Evolutionary conservation across 371 early-diverging fungal genomes (phyloP).

Genomic region (Conidiobolus coronatus): DNA sequence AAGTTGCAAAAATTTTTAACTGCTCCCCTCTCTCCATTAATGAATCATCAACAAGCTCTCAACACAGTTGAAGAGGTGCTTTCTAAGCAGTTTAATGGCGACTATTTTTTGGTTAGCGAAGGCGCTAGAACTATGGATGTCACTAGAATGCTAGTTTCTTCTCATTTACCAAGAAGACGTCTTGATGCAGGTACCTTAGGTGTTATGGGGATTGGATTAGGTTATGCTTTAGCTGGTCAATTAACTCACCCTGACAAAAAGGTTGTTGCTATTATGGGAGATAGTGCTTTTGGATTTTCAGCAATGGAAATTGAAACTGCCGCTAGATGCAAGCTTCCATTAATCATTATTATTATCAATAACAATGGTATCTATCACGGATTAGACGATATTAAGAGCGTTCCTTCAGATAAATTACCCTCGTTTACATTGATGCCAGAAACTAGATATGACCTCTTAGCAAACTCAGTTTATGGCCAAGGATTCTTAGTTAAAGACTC

Average conservation of each 20-base stretch:
- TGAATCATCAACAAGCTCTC: conserved; percentile 46
- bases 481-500: background rate
- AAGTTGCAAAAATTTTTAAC: conserved; percentile 4
- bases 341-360: conserved; percentile 50
- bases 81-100: conserved; percentile 9
- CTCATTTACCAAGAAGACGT: conserved; percentile 33
- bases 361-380: conserved; percentile 66
- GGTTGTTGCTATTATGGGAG: conserved; percentile 48
- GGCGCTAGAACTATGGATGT: conserved; percentile 78
- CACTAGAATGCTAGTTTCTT: conserved; percentile 41
- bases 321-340: conserved; percentile 29
- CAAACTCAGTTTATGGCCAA: background rate
- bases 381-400: conserved; percentile 12
- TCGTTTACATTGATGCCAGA: conserved; percentile 2
- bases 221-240: conserved; percentile 51
- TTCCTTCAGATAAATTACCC: background rate
- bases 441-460: background rate
- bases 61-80: conserved; percentile 25
- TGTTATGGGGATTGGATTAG: conserved; percentile 68
- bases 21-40: conserved; percentile 11
- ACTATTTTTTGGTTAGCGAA: conserved; percentile 40
- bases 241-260: conserved; percentile 20
- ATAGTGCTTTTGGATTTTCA: conserved; percentile 63
- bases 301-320: conserved; percentile 68
- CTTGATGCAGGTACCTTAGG: conserved; percentile 56